A percentile compares a stretch with the other conserved stretches of the same genome.
phyloP scores from a whole-genome alignment of 306 rosid species.

The Crotalaria pallida region DNA sequence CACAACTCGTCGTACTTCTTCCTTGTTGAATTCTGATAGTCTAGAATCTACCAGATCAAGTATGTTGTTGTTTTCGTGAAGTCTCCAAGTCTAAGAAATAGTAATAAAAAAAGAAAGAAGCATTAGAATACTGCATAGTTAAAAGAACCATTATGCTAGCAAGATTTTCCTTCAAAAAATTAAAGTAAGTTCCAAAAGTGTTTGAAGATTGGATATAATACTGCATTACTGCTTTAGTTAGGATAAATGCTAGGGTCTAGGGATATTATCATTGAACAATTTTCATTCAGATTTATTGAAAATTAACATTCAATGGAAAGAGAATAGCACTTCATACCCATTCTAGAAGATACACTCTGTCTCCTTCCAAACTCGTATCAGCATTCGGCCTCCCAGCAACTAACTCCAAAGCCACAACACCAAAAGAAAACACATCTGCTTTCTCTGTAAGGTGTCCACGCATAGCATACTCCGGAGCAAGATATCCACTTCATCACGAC shows the following conservation, averaged over 20 bases:
- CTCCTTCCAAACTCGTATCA: conserved; percentile 53
- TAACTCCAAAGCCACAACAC: conserved; percentile 75
- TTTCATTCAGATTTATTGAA: background rate
- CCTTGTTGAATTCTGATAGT: conserved; percentile 35
- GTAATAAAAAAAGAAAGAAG: background rate
- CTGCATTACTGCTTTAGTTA: background rate
- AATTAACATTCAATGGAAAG: background rate
- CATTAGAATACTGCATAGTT: no score
- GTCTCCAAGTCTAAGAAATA: conserved; percentile 53
- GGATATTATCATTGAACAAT: no score
- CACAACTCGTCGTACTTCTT: conserved; percentile 43
- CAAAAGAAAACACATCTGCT: conserved; percentile 80
- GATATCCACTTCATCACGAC: conserved; percentile 58
- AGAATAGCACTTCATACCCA: conserved; percentile 41
- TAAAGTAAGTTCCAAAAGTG: no score
- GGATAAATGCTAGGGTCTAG: background rate
- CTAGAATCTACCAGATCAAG: conserved; percentile 43
- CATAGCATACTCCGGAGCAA: conserved; percentile 88
- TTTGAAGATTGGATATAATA: no score
- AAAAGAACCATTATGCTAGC: no score
- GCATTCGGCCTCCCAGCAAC: conserved; percentile 71
- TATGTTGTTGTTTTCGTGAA: conserved; percentile 42
- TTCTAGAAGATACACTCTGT: conserved; percentile 62
- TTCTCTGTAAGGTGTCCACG: conserved; percentile 84
- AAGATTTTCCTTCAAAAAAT: no score